Evolutionary conservation across 2,329 filamentous ascomycete species (phyloP).

Genomic region (Calonectria ilicicola): DNA sequence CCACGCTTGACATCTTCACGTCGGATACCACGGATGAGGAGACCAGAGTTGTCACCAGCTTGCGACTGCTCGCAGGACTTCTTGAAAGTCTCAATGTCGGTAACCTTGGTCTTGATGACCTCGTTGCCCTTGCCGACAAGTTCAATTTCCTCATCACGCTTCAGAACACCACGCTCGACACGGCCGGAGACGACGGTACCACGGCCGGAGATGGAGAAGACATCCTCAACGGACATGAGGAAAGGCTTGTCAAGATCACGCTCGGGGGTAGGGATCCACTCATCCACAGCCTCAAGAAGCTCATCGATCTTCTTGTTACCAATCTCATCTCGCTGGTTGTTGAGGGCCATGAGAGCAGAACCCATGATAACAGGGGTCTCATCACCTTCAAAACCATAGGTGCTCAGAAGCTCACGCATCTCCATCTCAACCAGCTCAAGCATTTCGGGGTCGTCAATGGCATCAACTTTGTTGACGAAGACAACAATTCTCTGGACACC

Average conservation of each 20-base stretch:
- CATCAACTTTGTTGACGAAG: constrained; percentile 99
- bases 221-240: constrained; percentile 97
- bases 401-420: constrained; percentile 95
- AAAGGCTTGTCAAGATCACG: constrained; percentile 98
- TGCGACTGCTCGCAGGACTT: constrained; percentile 98
- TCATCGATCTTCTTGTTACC: constrained; percentile 90
- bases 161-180: constrained; percentile 94
- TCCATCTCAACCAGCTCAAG: constrained; percentile 99
- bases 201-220: constrained; percentile 91
- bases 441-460: constrained; percentile 98
- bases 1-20: constrained; percentile 95
- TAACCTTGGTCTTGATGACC: constrained; percentile 98
- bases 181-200: constrained; percentile 97
- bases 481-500: constrained; percentile 98
- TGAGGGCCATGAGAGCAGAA: constrained; percentile 93
- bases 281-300: constrained; percentile 89
- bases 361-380: constrained; percentile 98
- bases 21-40: constrained; percentile 94
- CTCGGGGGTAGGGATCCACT: constrained; percentile 95
- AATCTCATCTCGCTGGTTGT: constrained; percentile 88
- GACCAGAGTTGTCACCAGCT: constrained; percentile 97
- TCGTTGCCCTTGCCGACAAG: constrained; percentile 86
- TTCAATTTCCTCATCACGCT: constrained; percentile 95
- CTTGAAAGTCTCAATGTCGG: constrained; percentile 99
- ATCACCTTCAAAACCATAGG: constrained; percentile 98